Evolutionary conservation across 805 yeast genomes (phyloP).

Genomic region (Teunomyces panamensis): DNA sequence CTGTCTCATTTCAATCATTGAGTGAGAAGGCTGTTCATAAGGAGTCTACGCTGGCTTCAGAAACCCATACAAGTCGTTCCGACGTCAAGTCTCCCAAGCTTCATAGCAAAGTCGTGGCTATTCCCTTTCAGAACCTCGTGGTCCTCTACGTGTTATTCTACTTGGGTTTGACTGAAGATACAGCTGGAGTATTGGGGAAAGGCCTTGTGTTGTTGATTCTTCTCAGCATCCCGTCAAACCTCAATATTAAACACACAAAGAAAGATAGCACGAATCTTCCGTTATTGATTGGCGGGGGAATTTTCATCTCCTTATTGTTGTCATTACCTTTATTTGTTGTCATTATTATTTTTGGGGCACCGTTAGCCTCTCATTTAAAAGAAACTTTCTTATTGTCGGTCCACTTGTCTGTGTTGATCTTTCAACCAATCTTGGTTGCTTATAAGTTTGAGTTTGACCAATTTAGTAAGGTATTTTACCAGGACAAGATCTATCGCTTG

Average conservation of each 20-base stretch:
- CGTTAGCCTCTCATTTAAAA: conserved; percentile 48
- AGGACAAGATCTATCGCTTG: conserved; percentile 25
- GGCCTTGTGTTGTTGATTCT: conserved; percentile 25
- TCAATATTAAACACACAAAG: conserved; percentile 4
- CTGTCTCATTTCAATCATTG: conserved; percentile 18
- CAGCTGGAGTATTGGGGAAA: conserved; percentile 19
- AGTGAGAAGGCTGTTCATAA: background rate
- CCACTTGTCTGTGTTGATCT: conserved; percentile 58
- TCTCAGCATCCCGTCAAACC: conserved; percentile 7
- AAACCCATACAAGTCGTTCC: background rate
- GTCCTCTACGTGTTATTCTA: conserved; percentile 28
- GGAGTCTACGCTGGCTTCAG: background rate
- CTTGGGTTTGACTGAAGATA: conserved; percentile 26
- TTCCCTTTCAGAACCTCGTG: conserved; percentile 31
- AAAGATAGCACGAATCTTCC: conserved; percentile 7
- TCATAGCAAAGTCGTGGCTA: conserved; percentile 5
- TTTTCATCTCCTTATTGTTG: conserved; percentile 30
- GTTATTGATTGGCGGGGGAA: conserved; percentile 17
- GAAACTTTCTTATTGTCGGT: conserved; percentile 61
- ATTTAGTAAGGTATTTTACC: conserved; percentile 18
- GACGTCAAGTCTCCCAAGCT: background rate
- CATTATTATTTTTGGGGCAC: conserved; percentile 77
- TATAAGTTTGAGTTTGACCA: conserved; percentile 51
- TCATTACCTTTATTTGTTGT: conserved; percentile 37
- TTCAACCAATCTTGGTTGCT: conserved; percentile 61